A percentile compares a stretch with the other conserved stretches of the same genome.
phyloP scores from a whole-genome alignment of 2,329 filamentous ascomycete genomes.

The Pseudogymnoascus sp. region DNA sequence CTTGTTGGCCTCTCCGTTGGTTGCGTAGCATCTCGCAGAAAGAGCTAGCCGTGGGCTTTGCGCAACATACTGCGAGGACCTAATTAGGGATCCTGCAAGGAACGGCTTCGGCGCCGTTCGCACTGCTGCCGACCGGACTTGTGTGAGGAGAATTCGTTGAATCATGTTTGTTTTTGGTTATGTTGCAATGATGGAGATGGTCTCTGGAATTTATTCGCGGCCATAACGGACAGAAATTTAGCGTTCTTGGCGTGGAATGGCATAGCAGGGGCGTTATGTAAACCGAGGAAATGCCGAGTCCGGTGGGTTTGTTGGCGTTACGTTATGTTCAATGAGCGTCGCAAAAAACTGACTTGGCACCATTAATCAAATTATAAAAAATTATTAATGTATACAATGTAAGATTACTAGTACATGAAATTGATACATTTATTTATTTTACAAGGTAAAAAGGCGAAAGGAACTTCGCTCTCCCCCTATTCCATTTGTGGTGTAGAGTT shows the following conservation, averaged over 20 bases:
- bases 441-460: background rate
- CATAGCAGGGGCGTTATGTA: conserved; percentile 2
- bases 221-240: conserved; percentile 7
- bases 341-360: background rate
- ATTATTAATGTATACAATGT: conserved; percentile 3
- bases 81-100: conserved; percentile 31
- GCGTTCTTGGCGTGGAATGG: conserved; percentile 5
- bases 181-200: background rate
- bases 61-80: conserved; percentile 30
- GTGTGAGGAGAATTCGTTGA: conserved; percentile 42
- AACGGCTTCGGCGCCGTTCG: conserved; percentile 19
- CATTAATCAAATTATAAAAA: background rate
- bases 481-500: background rate
- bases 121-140: conserved; percentile 35
- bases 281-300: conserved; percentile 7
- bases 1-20: conserved; percentile 38
- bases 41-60: conserved; percentile 16
- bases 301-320: background rate
- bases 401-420: background rate
- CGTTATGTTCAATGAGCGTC: background rate
- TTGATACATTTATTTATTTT: conserved; percentile 5
- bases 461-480: background rate
- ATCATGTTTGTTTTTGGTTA: conserved; percentile 34
- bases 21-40: conserved; percentile 28
- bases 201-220: background rate